Base-by-base conservation (phyloP, 2,329 filamentous ascomycete genomes). In the Scedosporium apiospermum region DNA sequence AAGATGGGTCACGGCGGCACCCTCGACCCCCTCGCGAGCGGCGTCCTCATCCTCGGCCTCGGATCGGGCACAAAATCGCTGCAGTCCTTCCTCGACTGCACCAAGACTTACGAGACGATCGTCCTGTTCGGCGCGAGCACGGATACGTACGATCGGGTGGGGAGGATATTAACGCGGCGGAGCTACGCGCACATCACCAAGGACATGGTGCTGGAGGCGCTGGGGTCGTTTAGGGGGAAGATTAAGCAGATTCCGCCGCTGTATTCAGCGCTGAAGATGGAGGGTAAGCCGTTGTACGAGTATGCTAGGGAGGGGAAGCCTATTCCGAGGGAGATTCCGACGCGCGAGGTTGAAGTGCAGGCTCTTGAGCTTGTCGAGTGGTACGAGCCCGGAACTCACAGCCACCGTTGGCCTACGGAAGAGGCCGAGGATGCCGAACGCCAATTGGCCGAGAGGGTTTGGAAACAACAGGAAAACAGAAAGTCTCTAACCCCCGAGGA, bases 1-100 rank as follows among this genome's bases (percentile, higher is more conserved):
- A 99, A 98, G 79, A 90, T 98, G 70, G 95, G 95, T 41, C 95
- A 99, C 76, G 95, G 95, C 65, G 95, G 95, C 53, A 99, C 95
- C 1, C 83, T 99, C 18, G 95, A 99, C 71, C 95, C 95, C 27
- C 82, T 97, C 69, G 95, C 95, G 7, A 96, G 93, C 1, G 95
- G 95, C 57, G 90, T 99, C 26, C 82, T 99, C 59, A 92, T 98
- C 66, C 81, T 95, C 6, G 95, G 93, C 63, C 82, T 97, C 61
- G 95, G 93, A 42, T 86, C 83, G 64, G 95, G 91, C 46, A 99
- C 95, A 62, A 99, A 98, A 75, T 78, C 83, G 14, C 82, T 99
- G 1, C 79, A 84, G 49, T 79, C 85, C 42, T 98, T 97, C 73
- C 80, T 98, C 55, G 82, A 85, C 62, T 97, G 95, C 78, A 96